A percentile compares a stretch with the other conserved stretches of the same genome.
These are phyloP conservation scores for Trametes sp. DNA, from an alignment of 1,284 basidiomycete species.

Conservation along the genomic window DNA sequence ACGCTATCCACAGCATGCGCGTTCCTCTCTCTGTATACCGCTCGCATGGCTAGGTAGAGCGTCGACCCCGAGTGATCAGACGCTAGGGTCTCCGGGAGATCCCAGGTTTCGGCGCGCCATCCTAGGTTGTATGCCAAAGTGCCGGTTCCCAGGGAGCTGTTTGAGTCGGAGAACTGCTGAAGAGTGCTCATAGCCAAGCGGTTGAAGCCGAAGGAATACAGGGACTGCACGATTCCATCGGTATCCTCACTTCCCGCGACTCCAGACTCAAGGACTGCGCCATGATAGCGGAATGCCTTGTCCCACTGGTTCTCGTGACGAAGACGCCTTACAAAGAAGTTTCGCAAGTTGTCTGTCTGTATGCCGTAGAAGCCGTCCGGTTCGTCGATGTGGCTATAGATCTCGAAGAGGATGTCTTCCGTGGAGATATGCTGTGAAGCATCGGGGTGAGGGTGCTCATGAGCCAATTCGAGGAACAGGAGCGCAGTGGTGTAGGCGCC, in stretches of 20 bases:
- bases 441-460: conserved; percentile 54
- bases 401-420: conserved; percentile 84
- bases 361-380: conserved; percentile 99
- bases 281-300: conserved; percentile 90
- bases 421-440: conserved; percentile 43
- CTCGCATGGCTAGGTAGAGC: conserved; percentile 82
- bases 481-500: conserved; percentile 90
- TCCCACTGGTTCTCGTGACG: conserved; percentile 95
- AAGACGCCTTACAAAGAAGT: conserved; percentile 84
- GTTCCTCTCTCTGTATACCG: conserved; percentile 79
- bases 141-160: conserved; percentile 48
- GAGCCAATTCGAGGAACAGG: conserved; percentile 87
- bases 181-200: conserved; percentile 75
- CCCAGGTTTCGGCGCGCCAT: conserved; percentile 94
- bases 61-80: conserved; percentile 59
- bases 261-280: conserved; percentile 79
- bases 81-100: conserved; percentile 73
- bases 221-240: conserved; percentile 72
- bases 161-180: conserved; percentile 48
- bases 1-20: conserved; percentile 52
- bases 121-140: conserved; percentile 79
- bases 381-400: conserved; percentile 95
- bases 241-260: conserved; percentile 48
- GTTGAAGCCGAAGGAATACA: conserved; percentile 91
- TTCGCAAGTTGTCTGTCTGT: conserved; percentile 74